phyloP scores from a whole-genome alignment of 345 rosid genomes.

The Brassica carinata region DNA sequence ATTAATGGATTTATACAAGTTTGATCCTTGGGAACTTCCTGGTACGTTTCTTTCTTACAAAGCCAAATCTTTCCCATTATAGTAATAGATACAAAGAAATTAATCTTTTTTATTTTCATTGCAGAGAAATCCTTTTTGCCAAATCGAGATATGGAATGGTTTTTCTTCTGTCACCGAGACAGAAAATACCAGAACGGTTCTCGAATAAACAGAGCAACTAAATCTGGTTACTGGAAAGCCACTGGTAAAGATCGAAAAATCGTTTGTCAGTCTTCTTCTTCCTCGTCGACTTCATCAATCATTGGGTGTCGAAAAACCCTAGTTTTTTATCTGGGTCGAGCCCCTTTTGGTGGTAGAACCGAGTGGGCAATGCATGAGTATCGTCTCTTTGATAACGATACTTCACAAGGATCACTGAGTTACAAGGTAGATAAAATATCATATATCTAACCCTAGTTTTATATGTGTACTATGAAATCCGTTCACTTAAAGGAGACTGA shows the following conservation, averaged over 20 bases:
- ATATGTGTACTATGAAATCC: not conserved
- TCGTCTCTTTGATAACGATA: conserved; percentile 59
- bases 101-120: conserved; percentile 6
- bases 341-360: conserved; percentile 77
- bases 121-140: conserved; percentile 87
- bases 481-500: not conserved
- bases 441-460: not conserved
- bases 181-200: conserved; percentile 84
- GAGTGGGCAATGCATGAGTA: conserved; percentile 92
- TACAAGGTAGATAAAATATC: conserved; percentile 48
- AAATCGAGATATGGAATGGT: conserved; percentile 81
- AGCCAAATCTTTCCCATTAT: not conserved
- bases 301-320: conserved; percentile 75
- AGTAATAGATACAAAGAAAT: not conserved
- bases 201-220: conserved; percentile 83
- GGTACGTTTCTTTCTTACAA: conserved; percentile 43
- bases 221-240: conserved; percentile 42
- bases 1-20: conserved; percentile 79
- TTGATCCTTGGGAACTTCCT: conserved; percentile 96
- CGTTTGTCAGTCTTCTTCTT: conserved; percentile 51
- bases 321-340: conserved; percentile 77
- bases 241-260: conserved; percentile 76
- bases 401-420: conserved; percentile 52
- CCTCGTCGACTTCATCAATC: conserved; percentile 34
- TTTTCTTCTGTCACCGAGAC: conserved; percentile 88